These are phyloP conservation scores for Pouteria campechiana DNA, from an alignment of 179 eudicot genomes.

Conservation along the genomic window DNA sequence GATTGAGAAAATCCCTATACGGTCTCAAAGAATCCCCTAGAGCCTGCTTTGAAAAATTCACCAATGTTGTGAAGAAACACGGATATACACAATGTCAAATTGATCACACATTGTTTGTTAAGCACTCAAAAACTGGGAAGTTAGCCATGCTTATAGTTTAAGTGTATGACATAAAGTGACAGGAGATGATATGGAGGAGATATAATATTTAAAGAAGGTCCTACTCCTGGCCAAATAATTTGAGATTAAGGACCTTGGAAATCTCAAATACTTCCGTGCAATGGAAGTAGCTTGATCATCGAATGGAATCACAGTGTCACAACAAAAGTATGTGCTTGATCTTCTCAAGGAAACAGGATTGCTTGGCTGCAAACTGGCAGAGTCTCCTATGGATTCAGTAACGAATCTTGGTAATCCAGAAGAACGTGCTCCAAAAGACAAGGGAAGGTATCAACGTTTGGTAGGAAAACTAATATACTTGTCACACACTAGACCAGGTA, in stretches of 20 bases:
- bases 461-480: background rate
- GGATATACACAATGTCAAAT: background rate
- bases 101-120: background rate
- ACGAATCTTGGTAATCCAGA: background rate
- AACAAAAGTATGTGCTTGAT: background rate
- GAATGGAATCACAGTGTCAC: background rate
- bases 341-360: background rate
- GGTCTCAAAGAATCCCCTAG: background rate
- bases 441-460: background rate
- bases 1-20: background rate
- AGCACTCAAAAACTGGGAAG: background rate
- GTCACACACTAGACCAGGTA: background rate
- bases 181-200: background rate
- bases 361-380: background rate
- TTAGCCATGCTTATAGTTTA: background rate
- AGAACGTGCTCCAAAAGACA: background rate
- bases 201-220: background rate
- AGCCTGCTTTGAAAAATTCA: background rate
- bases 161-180: background rate
- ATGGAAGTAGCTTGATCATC: background rate
- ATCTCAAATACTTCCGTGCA: too few species aligned
- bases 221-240: background rate
- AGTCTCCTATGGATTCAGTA: background rate
- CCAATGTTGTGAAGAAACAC: background rate
- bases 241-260: background rate